Base-by-base conservation (phyloP, 2,329 filamentous ascomycete genomes). In the Ambrosiella xylebori region DNA sequence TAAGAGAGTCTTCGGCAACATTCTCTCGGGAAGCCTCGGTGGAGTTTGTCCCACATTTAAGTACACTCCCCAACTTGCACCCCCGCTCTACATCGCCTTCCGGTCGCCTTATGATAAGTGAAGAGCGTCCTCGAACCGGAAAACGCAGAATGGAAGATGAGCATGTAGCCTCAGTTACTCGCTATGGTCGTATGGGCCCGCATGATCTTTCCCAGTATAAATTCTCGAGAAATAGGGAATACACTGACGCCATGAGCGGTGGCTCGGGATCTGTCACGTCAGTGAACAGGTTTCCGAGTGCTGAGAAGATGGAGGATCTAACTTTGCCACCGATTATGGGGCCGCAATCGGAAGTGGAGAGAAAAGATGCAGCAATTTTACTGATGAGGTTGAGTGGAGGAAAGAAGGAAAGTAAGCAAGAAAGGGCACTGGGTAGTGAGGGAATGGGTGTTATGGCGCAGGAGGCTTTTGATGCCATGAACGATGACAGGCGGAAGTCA, bases 381-480 rank as follows among this genome's bases (percentile, higher is more conserved):
- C 64, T 77, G 41, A 71, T 77, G 73, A 73, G 74, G 56, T 68
- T 77, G 35, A 73, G 72, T 59, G 68, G 74, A 17, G 65, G 68
- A 3, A 63, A 64, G 36, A 64, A 61, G 37, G 61, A 57, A 54
- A 61, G 50, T 52, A n/a, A 56, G 61, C 7, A 55, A 51, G 60
- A 61, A 57, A 61, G 52, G 19, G 40, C 47, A 8, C 37, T 37
- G 27, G 17, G 9, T 9, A 45, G 41, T 5, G 38, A 38, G 9
- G 56, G 37, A 53, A 54, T n/a, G 57, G 52, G 12, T 45, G 39
- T 27, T 19, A 15, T 63, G 65, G 50, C 65, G 70, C 61, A 68
- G 68, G 58, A 75, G 74, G 65, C 68, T 27, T 27, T 27, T 70
- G 63, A 63, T 71, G 50, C 68, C 72, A 17, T 61, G 71, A 70